A percentile compares a stretch with the other conserved stretches of the same genome.
These are phyloP conservation scores for Lasiosphaeris hirsuta DNA, from an alignment of 495 filamentous ascomycete species.

Conservation along the genomic window DNA sequence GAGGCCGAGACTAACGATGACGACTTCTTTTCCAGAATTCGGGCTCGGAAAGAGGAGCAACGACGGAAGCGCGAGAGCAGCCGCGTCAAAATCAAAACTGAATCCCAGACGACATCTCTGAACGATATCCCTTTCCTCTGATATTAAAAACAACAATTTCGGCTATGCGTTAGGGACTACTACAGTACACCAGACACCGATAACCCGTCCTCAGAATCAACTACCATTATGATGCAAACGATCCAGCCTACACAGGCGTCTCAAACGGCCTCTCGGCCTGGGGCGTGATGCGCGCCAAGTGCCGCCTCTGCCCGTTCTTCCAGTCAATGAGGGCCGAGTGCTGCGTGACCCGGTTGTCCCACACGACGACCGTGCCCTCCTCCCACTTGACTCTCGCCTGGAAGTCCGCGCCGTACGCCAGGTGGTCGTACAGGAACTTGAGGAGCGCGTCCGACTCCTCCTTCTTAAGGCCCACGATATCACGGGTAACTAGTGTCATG, in stretches of 20 bases:
- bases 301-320: slow-evolving; percentile 72
- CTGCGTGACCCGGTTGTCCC: slow-evolving; percentile 80
- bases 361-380: slow-evolving; percentile 78
- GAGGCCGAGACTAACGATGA: slow-evolving; percentile 20
- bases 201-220: background rate
- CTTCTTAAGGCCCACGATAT: slow-evolving; percentile 71
- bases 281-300: slow-evolving; percentile 79
- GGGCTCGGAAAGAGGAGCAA: slow-evolving; percentile 18
- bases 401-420: slow-evolving; percentile 78
- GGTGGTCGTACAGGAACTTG: slow-evolving; percentile 87
- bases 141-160: slow-evolving; percentile 10
- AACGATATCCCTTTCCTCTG: slow-evolving; percentile 30
- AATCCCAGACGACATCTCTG: slow-evolving; percentile 13
- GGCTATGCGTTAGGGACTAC: background rate
- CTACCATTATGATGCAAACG: background rate
- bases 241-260: slow-evolving; percentile 54
- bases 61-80: slow-evolving; percentile 12
- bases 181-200: background rate
- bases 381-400: slow-evolving; percentile 86
- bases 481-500: slow-evolving; percentile 55
- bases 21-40: slow-evolving; percentile 20
- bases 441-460: slow-evolving; percentile 78
- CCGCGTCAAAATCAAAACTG: background rate
- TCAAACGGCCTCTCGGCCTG: slow-evolving; percentile 76
- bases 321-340: slow-evolving; percentile 80